Percentiles rank a stretch among this genome's conserved stretches.
Evolutionary conservation across 116 monocot genomes (phyloP).

Genomic region (Papilionanthe hybrid): DNA sequence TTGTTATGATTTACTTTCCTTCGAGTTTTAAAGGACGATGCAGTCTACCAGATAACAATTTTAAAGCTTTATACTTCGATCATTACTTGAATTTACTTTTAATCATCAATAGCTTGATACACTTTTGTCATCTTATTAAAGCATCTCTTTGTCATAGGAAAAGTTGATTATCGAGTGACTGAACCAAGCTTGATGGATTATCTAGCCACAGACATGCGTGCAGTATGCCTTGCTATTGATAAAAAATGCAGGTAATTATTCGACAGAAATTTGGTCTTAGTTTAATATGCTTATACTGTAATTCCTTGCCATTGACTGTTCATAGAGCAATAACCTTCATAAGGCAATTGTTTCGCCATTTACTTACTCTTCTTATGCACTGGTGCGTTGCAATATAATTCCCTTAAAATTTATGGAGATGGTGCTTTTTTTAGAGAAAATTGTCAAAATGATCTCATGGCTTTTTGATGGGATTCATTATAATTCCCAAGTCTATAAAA

Average conservation of each 20-base stretch:
- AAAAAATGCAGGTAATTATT: conserved; percentile 43
- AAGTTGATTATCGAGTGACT: conserved; percentile 43
- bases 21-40: neutral
- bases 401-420: neutral
- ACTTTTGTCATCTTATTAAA: neutral
- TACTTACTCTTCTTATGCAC: no score
- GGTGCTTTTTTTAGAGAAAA: neutral
- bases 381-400: no score
- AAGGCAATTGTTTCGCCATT: no score
- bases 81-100: neutral
- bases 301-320: no score
- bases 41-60: no score
- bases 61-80: neutral
- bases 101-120: neutral
- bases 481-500: no score
- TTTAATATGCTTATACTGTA: neutral
- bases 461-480: no score
- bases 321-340: no score
- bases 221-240: conserved; percentile 36
- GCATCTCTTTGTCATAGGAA: conserved; percentile 17
- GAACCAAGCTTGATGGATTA: conserved; percentile 53
- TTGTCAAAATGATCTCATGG: no score
- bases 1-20: neutral
- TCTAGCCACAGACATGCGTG: conserved; percentile 50
- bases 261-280: neutral